phyloP scores from a whole-genome alignment of 768 basidiomycete species.

The Nidula microcarpa region DNA sequence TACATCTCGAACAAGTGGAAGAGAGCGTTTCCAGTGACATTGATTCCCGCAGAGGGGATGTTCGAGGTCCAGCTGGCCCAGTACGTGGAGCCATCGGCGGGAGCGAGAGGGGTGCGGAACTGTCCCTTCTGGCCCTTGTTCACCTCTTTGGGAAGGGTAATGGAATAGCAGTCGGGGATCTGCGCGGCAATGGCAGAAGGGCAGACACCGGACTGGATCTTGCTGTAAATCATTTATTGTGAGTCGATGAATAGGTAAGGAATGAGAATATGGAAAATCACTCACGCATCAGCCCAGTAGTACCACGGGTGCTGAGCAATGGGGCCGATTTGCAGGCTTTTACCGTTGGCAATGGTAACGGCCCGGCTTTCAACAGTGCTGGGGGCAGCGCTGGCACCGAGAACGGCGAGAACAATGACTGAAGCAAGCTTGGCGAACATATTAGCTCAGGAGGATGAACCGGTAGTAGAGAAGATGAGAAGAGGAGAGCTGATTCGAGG shows the following conservation, averaged over 20 bases:
- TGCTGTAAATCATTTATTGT: neutral
- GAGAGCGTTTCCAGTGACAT: neutral
- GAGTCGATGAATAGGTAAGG: neutral
- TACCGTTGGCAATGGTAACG: neutral
- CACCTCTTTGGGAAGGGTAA: neutral
- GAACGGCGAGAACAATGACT: neutral
- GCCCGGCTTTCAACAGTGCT: neutral
- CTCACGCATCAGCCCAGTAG: neutral
- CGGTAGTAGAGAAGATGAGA: too few relatives aligned
- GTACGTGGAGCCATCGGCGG: neutral
- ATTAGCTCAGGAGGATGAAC: neutral
- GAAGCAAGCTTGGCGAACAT: neutral
- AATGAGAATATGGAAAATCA: neutral
- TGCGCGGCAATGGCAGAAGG: neutral
- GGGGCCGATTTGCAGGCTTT: neutral
- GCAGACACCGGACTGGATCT: neutral
- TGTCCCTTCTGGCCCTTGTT: neutral
- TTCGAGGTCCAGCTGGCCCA: neutral
- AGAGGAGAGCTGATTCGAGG: too few relatives aligned
- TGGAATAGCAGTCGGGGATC: neutral
- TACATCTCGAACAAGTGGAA: neutral
- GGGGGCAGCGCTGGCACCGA: neutral
- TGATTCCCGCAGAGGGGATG: neutral
- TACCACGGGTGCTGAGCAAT: neutral
- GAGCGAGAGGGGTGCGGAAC: neutral